phyloP scores from a whole-genome alignment of 2,329 filamentous ascomycete species.

The Clarireedia sp. region DNA sequence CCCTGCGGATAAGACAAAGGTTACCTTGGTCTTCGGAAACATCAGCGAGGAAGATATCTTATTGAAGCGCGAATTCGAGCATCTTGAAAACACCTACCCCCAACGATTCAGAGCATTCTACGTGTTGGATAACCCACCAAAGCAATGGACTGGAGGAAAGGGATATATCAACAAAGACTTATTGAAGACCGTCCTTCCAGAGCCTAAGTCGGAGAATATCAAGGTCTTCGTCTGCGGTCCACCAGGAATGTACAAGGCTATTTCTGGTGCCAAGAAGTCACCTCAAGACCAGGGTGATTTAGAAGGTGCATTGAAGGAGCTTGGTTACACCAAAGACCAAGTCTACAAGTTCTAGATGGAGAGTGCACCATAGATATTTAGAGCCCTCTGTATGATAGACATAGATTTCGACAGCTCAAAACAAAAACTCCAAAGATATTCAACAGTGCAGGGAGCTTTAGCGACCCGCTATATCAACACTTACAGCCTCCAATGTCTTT shows the following conservation, averaged over 20 bases:
- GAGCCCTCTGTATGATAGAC: slow-evolving; percentile 5
- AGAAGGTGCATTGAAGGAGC: slow-evolving; percentile 65
- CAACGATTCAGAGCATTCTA: slow-evolving; percentile 95
- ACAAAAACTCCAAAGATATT: too few species aligned
- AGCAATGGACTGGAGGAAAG: slow-evolving; percentile 67
- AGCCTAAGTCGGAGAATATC: slow-evolving; percentile 84
- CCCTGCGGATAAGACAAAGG: slow-evolving; percentile 93
- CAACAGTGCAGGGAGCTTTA: too few species aligned
- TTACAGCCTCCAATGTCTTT: too few species aligned
- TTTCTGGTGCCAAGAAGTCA: slow-evolving; percentile 83
- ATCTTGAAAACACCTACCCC: slow-evolving; percentile 91
- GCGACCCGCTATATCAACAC: too few species aligned
- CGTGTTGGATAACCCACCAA: slow-evolving; percentile 75
- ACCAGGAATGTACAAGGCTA: slow-evolving; percentile 84
- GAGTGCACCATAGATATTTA: not conserved
- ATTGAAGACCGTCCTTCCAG: slow-evolving; percentile 87
- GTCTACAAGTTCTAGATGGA: slow-evolving; percentile 80
- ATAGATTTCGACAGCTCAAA: not conserved
- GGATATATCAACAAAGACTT: slow-evolving; percentile 86
- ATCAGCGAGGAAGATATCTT: slow-evolving; percentile 84
- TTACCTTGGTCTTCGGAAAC: slow-evolving; percentile 92
- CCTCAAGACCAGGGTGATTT: slow-evolving; percentile 94
- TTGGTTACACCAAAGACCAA: slow-evolving; percentile 80
- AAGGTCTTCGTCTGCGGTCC: slow-evolving; percentile 97
- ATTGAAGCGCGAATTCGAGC: slow-evolving; percentile 72